phyloP scores from a whole-genome alignment of 768 basidiomycete genomes.

The Hypholoma fasciculare region DNA sequence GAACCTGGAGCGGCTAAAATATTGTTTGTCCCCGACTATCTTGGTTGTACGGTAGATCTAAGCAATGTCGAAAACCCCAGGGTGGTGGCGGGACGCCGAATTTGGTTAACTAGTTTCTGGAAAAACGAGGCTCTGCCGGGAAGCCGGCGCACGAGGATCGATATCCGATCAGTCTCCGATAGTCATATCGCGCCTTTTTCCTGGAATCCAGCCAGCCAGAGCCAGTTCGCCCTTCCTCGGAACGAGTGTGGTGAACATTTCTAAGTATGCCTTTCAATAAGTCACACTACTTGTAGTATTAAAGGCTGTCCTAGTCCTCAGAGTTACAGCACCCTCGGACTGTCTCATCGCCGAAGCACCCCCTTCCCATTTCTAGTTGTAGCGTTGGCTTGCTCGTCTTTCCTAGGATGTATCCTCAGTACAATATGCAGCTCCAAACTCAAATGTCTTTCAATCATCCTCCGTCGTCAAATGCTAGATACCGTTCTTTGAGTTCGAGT shows the following conservation, averaged over 20 bases:
- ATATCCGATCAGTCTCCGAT: conserved; percentile 20
- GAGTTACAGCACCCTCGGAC: background rate
- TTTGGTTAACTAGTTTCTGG: conserved; percentile 8
- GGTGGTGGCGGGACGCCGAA: conserved; percentile 4
- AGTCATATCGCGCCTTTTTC: conserved; percentile 15
- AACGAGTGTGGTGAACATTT: background rate
- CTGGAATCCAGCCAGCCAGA: conserved; percentile 13
- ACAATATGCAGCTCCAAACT: background rate
- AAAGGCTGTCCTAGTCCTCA: background rate
- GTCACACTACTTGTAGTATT: background rate
- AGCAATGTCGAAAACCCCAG: background rate
- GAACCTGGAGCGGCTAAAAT: background rate
- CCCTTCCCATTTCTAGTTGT: background rate
- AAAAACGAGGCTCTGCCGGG: conserved; percentile 11
- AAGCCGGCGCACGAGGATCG: conserved; percentile 14
- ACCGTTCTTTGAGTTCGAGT: background rate
- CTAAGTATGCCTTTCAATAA: background rate
- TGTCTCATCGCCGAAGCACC: background rate
- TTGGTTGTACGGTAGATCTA: background rate
- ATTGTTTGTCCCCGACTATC: background rate
- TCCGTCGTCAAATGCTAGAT: background rate
- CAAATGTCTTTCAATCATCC: background rate
- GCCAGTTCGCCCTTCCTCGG: background rate
- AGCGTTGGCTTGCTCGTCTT: background rate
- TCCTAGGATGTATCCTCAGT: background rate